Evolutionary conservation across 2,329 filamentous ascomycete species (phyloP).

Genomic region (Conoideocrella luteorostrata): DNA sequence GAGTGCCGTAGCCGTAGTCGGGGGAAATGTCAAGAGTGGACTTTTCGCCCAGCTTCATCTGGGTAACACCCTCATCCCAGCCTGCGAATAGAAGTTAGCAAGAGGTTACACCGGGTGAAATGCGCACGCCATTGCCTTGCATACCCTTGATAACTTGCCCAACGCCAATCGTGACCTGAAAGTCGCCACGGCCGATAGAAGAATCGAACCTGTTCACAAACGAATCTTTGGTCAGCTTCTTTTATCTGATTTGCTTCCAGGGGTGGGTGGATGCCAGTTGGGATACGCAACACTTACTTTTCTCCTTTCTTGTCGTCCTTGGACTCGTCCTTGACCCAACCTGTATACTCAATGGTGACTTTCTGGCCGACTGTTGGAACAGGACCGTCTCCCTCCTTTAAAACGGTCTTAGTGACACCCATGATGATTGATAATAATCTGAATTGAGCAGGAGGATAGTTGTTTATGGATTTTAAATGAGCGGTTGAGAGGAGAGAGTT

Average conservation of each 20-base stretch:
- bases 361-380: conserved; percentile 60
- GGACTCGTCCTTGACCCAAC: conserved; percentile 67
- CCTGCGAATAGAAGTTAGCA: conserved; percentile 36
- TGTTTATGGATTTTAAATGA: neutral
- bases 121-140: conserved; percentile 14
- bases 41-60: conserved; percentile 90
- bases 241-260: neutral
- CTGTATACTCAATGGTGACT: conserved; percentile 87
- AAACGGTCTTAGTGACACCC: conserved; percentile 65
- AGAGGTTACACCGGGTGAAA: conserved; percentile 6
- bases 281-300: conserved; percentile 66
- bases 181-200: conserved; percentile 70
- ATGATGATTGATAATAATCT: conserved; percentile 38
- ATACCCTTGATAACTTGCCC: conserved; percentile 82
- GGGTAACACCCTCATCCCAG: conserved; percentile 77
- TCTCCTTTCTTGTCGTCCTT: conserved; percentile 60
- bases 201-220: conserved; percentile 86
- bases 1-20: conserved; percentile 14
- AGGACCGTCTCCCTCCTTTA: conserved; percentile 55
- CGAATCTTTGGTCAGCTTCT: neutral
- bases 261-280: neutral
- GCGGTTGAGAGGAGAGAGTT: neutral
- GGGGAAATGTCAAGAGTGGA: conserved; percentile 72
- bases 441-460: neutral
- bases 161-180: conserved; percentile 71